Base-by-base conservation (phyloP, 179 eudicot species). In the Amaranthus tricolor region DNA sequence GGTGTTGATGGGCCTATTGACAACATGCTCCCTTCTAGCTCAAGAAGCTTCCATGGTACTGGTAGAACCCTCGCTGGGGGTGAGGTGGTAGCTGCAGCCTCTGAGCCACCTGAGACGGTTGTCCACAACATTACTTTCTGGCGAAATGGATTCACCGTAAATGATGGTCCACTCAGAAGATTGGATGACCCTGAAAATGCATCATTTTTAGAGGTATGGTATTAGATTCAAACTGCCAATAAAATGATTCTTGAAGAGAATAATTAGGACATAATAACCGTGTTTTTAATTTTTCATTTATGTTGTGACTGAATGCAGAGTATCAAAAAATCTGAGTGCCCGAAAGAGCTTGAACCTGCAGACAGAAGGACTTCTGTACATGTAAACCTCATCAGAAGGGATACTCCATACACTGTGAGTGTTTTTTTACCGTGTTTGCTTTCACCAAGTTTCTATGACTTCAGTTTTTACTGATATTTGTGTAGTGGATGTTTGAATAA, bases 341-440 rank as follows among this genome's bases (percentile, higher is more conserved):
- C 98, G 11, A 81, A 75, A 67, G 98, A 94, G 85, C 97, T 94
- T 71, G 91, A 86, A 73, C 92, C 98, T 57, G 91, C 82, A 13
- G 88, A 92, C 70, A 81, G 85, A 81, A 80, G 85, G 79, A 54
- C 92, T 62, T 70, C 84, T 6, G 97, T 94, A 74, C 90, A 85
- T 65, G 89, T 86, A 74, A 89, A 89, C 76, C 92, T 92, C 70
- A 86, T 78, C 43, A 85, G 89, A 82, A 89, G 85, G 84, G 91
- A 90, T 60, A 92, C 85, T 82, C 77, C 86, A 79, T 86, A 69
- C 80, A 84, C 88, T 40, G 97, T 94, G 82, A 86, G 91, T 84
- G 48, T 77, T 62, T 16, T n/a, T 66, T 8, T 50, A n/a, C 43
- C 58, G 56, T 60, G 17, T 52, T 54, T 65, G 24, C 6, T 68